A percentile compares a stretch with the other conserved stretches of the same genome.
These are phyloP conservation scores for Sporothrix humicola DNA, from an alignment of 2,329 filamentous ascomycete species.

Conservation along the genomic window DNA sequence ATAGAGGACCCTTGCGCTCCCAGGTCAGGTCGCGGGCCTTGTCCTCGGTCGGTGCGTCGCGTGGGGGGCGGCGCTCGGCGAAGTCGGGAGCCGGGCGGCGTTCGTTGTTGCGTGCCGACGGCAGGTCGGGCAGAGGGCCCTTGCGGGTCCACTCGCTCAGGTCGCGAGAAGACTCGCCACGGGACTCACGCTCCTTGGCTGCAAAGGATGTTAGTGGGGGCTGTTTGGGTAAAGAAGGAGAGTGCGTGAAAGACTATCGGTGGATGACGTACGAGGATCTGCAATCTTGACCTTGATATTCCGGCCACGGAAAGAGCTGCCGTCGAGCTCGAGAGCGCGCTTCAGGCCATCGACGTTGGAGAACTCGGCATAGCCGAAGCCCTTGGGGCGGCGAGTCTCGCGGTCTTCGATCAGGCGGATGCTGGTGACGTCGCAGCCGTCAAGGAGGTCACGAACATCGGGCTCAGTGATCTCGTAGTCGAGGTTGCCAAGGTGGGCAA, in stretches of 20 bases:
- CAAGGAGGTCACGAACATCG: conserved; percentile 85
- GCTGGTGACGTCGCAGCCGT: conserved; percentile 81
- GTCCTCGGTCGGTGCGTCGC: conserved; percentile 72
- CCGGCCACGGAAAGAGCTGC: conserved; percentile 82
- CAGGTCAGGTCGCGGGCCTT: conserved; percentile 83
- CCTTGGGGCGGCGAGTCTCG: conserved; percentile 90
- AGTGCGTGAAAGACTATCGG: too few relatives aligned
- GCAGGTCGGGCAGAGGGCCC: conserved; percentile 65
- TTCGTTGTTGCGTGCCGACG: conserved; percentile 50
- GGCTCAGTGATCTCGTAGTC: conserved; percentile 90
- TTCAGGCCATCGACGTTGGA: conserved; percentile 85
- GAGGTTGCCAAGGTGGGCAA: conserved; percentile 93
- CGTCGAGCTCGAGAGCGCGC: conserved; percentile 83
- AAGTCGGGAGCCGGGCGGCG: conserved; percentile 56
- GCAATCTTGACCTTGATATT: conserved; percentile 93
- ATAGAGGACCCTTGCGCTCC: conserved; percentile 92
- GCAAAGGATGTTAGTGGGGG: conserved; percentile 27
- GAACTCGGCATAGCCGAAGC: conserved; percentile 98
- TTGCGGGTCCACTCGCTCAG: conserved; percentile 91
- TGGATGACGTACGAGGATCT: conserved; percentile 83
- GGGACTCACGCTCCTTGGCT: conserved; percentile 83
- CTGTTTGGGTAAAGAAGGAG: too few relatives aligned
- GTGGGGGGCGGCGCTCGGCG: conserved; percentile 70
- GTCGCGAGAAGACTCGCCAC: conserved; percentile 71
- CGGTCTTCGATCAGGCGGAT: conserved; percentile 98